Conservation (phyloP, 2,329 filamentous ascomycete genomes). For the Dryadomyces sulphureus region DNA sequence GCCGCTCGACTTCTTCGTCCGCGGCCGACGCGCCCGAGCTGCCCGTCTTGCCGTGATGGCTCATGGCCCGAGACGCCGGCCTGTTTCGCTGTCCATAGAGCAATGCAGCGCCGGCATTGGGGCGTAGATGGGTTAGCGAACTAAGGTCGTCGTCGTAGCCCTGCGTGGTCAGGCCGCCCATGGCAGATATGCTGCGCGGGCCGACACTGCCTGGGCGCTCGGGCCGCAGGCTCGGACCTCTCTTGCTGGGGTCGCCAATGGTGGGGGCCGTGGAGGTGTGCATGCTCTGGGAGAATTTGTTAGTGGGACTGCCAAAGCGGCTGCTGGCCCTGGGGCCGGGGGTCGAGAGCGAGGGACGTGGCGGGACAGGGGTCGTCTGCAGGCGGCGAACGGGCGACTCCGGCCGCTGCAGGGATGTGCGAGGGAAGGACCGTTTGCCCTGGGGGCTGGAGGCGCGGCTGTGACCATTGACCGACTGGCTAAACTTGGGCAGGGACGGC, state of each 20-base stretch:
- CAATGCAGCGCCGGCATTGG: slow-evolving; percentile 30
- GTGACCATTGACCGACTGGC: slow-evolving; percentile 50
- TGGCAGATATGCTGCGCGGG: slow-evolving; percentile 43
- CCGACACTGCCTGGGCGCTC: slow-evolving; percentile 36
- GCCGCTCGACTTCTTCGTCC: slow-evolving; percentile 58
- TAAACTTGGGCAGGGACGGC: slow-evolving; percentile 61
- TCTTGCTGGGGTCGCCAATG: slow-evolving; percentile 46
- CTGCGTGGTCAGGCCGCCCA: slow-evolving; percentile 31
- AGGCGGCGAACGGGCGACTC: slow-evolving; percentile 69
- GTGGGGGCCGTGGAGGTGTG: slow-evolving; percentile 27
- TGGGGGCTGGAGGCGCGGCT: slow-evolving; percentile 60
- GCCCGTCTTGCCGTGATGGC: slow-evolving; percentile 10
- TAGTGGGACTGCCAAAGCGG: slow-evolving; percentile 47
- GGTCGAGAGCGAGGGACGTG: slow-evolving; percentile 38
- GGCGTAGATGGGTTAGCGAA: slow-evolving; percentile 35
- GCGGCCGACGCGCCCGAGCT: slow-evolving; percentile 18
- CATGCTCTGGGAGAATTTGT: slow-evolving; percentile 49
- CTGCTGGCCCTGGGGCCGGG: slow-evolving; percentile 34
- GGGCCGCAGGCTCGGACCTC: slow-evolving; percentile 19
- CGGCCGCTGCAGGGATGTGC: slow-evolving; percentile 70
- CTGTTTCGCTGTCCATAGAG: slow-evolving; percentile 34
- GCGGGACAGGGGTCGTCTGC: slow-evolving; percentile 44
- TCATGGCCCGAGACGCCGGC: slow-evolving; percentile 33
- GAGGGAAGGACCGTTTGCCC: slow-evolving; percentile 46
- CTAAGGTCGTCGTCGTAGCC: slow-evolving; percentile 44